phyloP scores from a whole-genome alignment of 306 rosid genomes.

The Malus orientalis region DNA sequence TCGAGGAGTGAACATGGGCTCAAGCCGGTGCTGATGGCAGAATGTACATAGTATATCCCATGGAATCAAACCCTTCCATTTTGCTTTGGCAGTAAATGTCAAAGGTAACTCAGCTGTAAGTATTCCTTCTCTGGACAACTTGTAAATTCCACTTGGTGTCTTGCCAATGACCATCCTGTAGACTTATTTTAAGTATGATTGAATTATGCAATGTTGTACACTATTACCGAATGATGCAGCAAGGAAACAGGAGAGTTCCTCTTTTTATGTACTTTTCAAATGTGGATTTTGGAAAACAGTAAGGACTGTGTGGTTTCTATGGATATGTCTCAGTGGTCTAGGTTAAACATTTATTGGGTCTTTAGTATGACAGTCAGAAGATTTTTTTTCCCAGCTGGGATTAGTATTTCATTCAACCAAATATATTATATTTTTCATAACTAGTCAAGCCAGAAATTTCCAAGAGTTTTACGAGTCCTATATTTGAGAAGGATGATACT shows the following conservation, averaged over 20 bases:
- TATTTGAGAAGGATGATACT: too few species aligned
- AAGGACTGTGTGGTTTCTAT: too few species aligned
- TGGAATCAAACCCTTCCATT: slow-evolving; percentile 90
- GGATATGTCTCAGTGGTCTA: too few species aligned
- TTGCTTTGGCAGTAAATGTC: slow-evolving; percentile 53
- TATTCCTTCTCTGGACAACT: slow-evolving; percentile 76
- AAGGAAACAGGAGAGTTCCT: not conserved
- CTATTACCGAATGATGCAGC: not conserved
- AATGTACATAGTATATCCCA: slow-evolving; percentile 67
- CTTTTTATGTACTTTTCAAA: not conserved
- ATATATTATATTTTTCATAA: too few species aligned
- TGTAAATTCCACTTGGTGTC: slow-evolving; percentile 79
- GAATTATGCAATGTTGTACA: slow-evolving; percentile 13
- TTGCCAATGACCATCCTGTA: slow-evolving; percentile 80
- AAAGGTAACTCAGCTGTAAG: slow-evolving; percentile 71
- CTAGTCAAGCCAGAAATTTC: too few species aligned
- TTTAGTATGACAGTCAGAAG: too few species aligned
- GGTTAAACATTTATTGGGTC: too few species aligned
- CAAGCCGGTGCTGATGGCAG: slow-evolving; percentile 86
- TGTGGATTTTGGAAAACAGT: too few species aligned
- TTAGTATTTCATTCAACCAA: too few species aligned
- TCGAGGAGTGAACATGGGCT: slow-evolving; percentile 48
- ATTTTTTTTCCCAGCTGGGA: too few species aligned
- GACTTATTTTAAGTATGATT: slow-evolving; percentile 16
- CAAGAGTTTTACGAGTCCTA: too few species aligned